phyloP scores from a whole-genome alignment of 192 early-diverging fungal genomes.

The Coemansia sp. region DNA sequence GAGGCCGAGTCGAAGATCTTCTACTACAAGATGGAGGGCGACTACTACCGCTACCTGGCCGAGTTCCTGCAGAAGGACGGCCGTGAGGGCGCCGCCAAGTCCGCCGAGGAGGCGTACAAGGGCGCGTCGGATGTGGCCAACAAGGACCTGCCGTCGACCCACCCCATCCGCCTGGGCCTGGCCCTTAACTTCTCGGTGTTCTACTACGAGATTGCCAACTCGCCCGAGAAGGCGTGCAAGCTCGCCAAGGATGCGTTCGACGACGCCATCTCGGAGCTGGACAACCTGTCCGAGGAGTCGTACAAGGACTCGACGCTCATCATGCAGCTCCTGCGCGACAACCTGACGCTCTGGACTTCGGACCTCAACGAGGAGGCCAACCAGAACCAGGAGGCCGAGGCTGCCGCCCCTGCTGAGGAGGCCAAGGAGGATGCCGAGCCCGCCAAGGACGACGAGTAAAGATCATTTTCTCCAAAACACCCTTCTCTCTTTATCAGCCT shows the following conservation, averaged over 20 bases:
- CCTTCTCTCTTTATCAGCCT: neutral
- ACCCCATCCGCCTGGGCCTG: conserved; percentile 96
- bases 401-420: conserved; percentile 10
- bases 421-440: conserved; percentile 19
- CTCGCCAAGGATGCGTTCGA: conserved; percentile 93
- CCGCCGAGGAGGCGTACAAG: conserved; percentile 95
- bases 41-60: conserved; percentile 99
- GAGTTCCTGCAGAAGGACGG: conserved; percentile 89
- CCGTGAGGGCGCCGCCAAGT: conserved; percentile 82
- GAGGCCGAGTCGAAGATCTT: conserved; percentile 99
- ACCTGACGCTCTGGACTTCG: conserved; percentile 95
- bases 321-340: conserved; percentile 97
- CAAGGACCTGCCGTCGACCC: conserved; percentile 82
- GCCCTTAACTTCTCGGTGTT: conserved; percentile 99
- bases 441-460: conserved; percentile 8
- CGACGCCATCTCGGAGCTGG: conserved; percentile 92
- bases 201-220: conserved; percentile 97
- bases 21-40: conserved; percentile 99
- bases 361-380: conserved; percentile 65
- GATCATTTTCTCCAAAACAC: neutral
- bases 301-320: conserved; percentile 98
- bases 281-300: conserved; percentile 88
- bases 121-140: conserved; percentile 84
- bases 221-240: conserved; percentile 89
- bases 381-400: conserved; percentile 20